These are phyloP conservation scores for Candida sanyaensis DNA, from an alignment of 1,139 yeast species.

Conservation along the genomic window DNA sequence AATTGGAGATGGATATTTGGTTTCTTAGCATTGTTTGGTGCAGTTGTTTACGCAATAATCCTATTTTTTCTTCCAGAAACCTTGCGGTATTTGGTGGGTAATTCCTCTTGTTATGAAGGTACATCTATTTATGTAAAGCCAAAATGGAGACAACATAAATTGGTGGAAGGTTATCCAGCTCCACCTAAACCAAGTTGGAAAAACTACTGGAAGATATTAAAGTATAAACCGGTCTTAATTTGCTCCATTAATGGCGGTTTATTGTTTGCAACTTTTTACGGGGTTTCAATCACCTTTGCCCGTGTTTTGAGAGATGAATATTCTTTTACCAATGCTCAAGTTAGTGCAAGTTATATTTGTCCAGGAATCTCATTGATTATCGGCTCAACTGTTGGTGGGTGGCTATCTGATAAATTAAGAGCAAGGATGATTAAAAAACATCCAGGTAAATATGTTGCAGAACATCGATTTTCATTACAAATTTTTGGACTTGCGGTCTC, in stretches of 20 bases:
- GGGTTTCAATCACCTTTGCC: constrained; percentile 53
- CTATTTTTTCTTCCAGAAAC: constrained; percentile 55
- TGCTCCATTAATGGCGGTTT: constrained; percentile 54
- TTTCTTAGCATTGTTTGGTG: constrained; percentile 47
- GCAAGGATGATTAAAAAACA: constrained; percentile 24
- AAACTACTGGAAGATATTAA: constrained; percentile 37
- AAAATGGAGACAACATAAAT: constrained; percentile 25
- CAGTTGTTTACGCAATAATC: constrained; percentile 37
- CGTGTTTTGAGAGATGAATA: constrained; percentile 40
- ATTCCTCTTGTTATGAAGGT: constrained; percentile 34
- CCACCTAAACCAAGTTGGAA: constrained; percentile 52
- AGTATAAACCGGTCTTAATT: constrained; percentile 46
- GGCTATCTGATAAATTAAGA: constrained; percentile 45
- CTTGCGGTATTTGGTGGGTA: constrained; percentile 55
- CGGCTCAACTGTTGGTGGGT: constrained; percentile 56
- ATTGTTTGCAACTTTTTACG: constrained; percentile 58
- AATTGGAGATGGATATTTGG: constrained; percentile 64
- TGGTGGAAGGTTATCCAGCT: constrained; percentile 36
- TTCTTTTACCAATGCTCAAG: constrained; percentile 32
- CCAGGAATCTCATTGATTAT: constrained; percentile 53
- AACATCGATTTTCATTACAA: constrained; percentile 48
- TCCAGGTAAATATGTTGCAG: constrained; percentile 39
- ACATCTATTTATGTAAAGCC: constrained; percentile 27
- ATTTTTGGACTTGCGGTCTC: constrained; percentile 46
- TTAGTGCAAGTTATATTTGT: constrained; percentile 52